phyloP scores from a whole-genome alignment of 768 basidiomycete species.

The Suillus lakei region DNA sequence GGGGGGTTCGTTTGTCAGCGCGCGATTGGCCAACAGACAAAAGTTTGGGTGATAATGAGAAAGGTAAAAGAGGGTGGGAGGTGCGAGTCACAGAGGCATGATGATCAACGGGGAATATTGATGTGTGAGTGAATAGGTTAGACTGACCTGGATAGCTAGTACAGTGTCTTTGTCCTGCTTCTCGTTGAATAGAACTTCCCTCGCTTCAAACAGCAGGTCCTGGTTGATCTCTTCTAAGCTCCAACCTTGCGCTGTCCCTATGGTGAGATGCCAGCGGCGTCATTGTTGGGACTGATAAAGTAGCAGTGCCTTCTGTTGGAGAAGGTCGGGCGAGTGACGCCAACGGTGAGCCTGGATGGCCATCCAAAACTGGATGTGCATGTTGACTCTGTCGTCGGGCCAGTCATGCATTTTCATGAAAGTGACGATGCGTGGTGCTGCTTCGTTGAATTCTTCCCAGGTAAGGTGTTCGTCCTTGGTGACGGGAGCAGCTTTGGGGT shows the following conservation, averaged over 20 bases:
- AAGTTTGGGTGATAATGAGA: not conserved
- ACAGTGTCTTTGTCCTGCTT: too few relatives aligned
- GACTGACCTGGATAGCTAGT: too few relatives aligned
- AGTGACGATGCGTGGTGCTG: constrained; percentile 14
- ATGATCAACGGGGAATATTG: too few relatives aligned
- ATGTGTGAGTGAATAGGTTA: too few relatives aligned
- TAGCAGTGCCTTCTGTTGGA: constrained; percentile 13
- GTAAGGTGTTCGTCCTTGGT: not conserved
- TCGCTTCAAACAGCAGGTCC: not conserved
- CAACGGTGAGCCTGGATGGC: too few relatives aligned
- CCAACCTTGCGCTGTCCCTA: not conserved
- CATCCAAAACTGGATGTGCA: constrained; percentile 18
- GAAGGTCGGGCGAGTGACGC: not conserved
- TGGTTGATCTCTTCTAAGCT: constrained; percentile 6
- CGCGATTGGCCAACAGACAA: not conserved
- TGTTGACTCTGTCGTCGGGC: constrained; percentile 7
- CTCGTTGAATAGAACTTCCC: not conserved
- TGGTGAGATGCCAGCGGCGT: constrained; percentile 9
- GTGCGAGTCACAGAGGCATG: too few relatives aligned
- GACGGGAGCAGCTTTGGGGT: not conserved
- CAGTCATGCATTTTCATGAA: constrained; percentile 15
- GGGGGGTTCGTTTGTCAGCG: too few relatives aligned
- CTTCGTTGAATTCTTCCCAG: constrained; percentile 9
- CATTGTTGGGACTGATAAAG: constrained; percentile 21
- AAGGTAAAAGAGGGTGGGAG: too few relatives aligned